Evolutionary conservation across 768 basidiomycete species (phyloP).

Genomic region (Termitomyces bulborhizus): DNA sequence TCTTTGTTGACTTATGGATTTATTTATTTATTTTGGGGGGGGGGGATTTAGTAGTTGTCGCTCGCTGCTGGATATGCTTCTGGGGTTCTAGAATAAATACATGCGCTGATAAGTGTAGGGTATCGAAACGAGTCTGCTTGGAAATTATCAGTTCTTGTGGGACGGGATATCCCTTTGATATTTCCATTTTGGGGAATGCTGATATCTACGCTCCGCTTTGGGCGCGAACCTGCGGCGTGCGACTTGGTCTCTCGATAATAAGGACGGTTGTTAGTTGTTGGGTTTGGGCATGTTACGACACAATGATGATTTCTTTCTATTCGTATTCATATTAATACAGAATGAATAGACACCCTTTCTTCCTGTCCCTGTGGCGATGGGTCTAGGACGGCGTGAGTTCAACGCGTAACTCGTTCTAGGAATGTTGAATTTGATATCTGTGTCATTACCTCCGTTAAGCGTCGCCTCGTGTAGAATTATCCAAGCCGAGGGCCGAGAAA

Average conservation of each 20-base stretch:
- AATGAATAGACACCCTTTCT: background rate
- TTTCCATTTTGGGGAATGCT: background rate
- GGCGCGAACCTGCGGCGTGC: background rate
- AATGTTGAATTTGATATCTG: too few relatives aligned
- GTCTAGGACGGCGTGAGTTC: background rate
- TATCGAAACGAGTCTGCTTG: too few relatives aligned
- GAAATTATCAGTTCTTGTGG: too few relatives aligned
- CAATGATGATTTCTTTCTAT: background rate
- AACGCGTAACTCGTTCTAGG: too few relatives aligned
- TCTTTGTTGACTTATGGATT: background rate
- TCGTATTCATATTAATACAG: background rate
- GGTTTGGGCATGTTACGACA: background rate
- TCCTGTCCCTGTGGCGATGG: background rate
- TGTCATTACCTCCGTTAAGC: too few relatives aligned
- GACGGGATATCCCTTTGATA: background rate
- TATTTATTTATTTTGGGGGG: background rate
- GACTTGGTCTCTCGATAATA: background rate
- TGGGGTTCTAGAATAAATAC: background rate
- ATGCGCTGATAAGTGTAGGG: background rate
- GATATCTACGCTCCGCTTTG: background rate
- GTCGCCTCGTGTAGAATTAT: too few relatives aligned
- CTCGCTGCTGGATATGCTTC: background rate
- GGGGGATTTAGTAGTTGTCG: too few relatives aligned
- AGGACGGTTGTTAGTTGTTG: background rate
- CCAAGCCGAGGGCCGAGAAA: too few relatives aligned